phyloP scores from a whole-genome alignment of 2,329 filamentous ascomycete species.

The Pseudogymnoascus sp. region DNA sequence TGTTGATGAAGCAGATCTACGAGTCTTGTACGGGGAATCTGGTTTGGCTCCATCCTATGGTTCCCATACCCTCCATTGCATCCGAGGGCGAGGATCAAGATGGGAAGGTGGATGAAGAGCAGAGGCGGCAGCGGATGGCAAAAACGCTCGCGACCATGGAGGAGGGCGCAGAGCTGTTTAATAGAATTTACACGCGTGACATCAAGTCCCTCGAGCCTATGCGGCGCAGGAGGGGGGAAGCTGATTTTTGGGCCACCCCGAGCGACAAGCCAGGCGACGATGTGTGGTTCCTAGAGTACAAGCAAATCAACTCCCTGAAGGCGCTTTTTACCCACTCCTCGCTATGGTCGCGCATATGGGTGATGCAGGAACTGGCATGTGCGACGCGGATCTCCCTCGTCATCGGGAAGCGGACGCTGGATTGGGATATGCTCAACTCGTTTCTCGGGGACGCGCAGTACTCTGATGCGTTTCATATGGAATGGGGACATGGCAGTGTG shows the following conservation, averaged over 20 bases:
- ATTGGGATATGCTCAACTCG: conserved; percentile 12
- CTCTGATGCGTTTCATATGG: conserved; percentile 7
- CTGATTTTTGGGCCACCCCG: neutral
- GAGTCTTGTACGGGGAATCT: conserved; percentile 6
- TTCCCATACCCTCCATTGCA: neutral
- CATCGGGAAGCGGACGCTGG: conserved; percentile 1
- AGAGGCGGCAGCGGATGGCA: neutral
- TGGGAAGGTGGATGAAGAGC: neutral
- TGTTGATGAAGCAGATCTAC: conserved; percentile 14
- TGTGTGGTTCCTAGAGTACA: neutral
- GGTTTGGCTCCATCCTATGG: conserved; percentile 10
- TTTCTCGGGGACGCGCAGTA: neutral
- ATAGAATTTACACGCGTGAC: neutral
- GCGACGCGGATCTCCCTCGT: conserved; percentile 13
- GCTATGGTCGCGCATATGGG: conserved; percentile 14
- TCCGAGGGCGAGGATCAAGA: neutral
- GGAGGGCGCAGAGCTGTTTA: neutral
- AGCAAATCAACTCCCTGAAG: neutral
- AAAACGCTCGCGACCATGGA: neutral
- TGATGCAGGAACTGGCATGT: conserved; percentile 14
- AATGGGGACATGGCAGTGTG: neutral
- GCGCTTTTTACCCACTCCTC: neutral
- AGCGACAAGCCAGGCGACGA: neutral
- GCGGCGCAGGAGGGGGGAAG: neutral
- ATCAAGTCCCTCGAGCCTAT: neutral